Evolutionary conservation across 495 filamentous ascomycete genomes (phyloP).

Genomic region (Lentithecium fluviatile): DNA sequence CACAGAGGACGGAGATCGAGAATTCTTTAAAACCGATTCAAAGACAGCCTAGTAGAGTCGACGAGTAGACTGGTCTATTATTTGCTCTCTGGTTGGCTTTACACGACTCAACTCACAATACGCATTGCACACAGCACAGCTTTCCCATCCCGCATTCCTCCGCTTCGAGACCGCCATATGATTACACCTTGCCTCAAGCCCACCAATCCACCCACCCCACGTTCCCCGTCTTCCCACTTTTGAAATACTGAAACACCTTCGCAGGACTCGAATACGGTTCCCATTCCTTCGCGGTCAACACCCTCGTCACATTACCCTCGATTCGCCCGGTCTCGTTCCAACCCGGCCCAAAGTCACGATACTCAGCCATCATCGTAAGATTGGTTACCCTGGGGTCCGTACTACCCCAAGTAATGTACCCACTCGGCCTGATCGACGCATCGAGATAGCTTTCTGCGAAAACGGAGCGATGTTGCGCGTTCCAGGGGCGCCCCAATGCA

Average conservation of each 20-base stretch:
- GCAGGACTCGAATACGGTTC: conserved; percentile 49
- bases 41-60: too few relatives aligned
- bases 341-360: conserved; percentile 53
- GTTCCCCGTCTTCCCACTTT: conserved; percentile 51
- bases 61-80: too few relatives aligned
- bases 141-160: too few relatives aligned
- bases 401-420: conserved; percentile 57
- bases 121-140: too few relatives aligned
- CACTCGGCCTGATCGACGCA: conserved; percentile 49
- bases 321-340: conserved; percentile 52
- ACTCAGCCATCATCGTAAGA: conserved; percentile 58
- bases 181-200: neutral
- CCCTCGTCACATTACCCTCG: conserved; percentile 46
- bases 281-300: conserved; percentile 46
- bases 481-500: conserved; percentile 61
- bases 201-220: conserved; percentile 54
- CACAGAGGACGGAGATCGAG: too few relatives aligned
- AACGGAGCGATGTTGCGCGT: conserved; percentile 53
- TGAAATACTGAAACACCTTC: conserved; percentile 55
- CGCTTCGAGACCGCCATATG: neutral
- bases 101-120: too few relatives aligned
- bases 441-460: conserved; percentile 56
- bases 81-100: too few relatives aligned
- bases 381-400: conserved; percentile 45
- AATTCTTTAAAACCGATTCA: too few relatives aligned